Percentiles rank a stretch among this genome's conserved stretches.
Conservation (phyloP, 2,329 filamentous ascomycete genomes). For the Colletotrichum shisoi region DNA sequence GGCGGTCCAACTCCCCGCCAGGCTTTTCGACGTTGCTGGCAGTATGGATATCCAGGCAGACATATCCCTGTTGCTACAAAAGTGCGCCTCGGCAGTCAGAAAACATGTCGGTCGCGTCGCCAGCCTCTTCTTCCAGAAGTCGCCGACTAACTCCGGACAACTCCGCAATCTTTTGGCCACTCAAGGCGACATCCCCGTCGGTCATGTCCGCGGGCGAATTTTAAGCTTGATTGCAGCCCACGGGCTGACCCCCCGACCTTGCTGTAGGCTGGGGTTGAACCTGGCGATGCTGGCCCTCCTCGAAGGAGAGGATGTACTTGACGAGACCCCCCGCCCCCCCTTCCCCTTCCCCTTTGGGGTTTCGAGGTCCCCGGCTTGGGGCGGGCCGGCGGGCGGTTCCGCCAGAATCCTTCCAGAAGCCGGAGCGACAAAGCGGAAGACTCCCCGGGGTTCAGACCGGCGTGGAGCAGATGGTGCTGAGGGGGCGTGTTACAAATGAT, state of each 20-base stretch:
- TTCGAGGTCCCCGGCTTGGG: neutral
- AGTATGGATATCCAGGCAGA: neutral
- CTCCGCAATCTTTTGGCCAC: neutral
- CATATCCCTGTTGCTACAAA: neutral
- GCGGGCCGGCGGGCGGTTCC: neutral
- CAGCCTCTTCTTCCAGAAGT: neutral
- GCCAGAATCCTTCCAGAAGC: conserved; percentile 2
- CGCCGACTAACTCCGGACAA: neutral
- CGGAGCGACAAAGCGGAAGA: neutral
- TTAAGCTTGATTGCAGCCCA: too few relatives aligned
- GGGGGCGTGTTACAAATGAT: too few relatives aligned
- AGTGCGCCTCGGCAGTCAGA: neutral
- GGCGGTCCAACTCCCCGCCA: neutral
- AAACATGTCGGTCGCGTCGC: neutral
- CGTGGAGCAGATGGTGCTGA: neutral
- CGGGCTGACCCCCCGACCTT: neutral
- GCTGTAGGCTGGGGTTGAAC: neutral
- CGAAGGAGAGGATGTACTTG: too few relatives aligned
- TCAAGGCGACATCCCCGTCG: neutral
- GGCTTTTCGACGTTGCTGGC: neutral
- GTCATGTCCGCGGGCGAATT: neutral
- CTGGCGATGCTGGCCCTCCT: neutral
- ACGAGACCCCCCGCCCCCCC: too few relatives aligned
- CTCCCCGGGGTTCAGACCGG: conserved; percentile 1
- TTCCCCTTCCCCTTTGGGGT: neutral